These are phyloP conservation scores for Triticum urartu DNA, from an alignment of 176 grass and related monocot species.

Conservation along the genomic window DNA sequence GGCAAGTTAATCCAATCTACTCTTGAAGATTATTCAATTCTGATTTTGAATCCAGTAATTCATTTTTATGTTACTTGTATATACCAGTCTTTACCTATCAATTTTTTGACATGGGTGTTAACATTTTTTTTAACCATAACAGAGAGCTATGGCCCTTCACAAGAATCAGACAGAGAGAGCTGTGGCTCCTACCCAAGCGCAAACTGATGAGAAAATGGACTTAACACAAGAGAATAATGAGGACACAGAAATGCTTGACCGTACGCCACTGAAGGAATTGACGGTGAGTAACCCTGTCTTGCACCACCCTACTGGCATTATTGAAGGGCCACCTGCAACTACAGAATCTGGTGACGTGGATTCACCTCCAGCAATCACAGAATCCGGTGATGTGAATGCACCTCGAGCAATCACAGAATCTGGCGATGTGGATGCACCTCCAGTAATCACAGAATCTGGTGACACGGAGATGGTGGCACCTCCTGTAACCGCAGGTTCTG, in stretches of 20 bases:
- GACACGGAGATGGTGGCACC: conserved; percentile 2
- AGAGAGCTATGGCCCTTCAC: conserved; percentile 85
- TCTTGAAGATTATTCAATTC: conserved; percentile 12
- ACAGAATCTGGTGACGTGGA: conserved; percentile 23
- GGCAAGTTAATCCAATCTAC: conserved; percentile 38
- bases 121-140: conserved; percentile 28
- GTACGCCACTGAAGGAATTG: conserved; percentile 3
- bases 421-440: conserved; percentile 8
- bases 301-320: background rate
- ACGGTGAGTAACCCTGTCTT: conserved; percentile 23
- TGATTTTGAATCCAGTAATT: background rate
- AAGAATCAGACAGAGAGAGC: conserved; percentile 52
- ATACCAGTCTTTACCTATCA: conserved; percentile 14
- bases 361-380: conserved; percentile 8
- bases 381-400: conserved; percentile 14
- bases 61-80: background rate
- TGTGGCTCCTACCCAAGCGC: conserved; percentile 1
- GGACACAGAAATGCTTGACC: conserved; percentile 25
- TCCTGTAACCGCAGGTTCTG: conserved; percentile 28
- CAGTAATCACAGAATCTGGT: background rate
- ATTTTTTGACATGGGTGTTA: background rate
- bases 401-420: background rate
- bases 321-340: conserved; percentile 21
- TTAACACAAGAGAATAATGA: conserved; percentile 19
- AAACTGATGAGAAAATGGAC: conserved; percentile 40